Percentiles rank a stretch among this genome's conserved stretches.
phyloP scores from a whole-genome alignment of 2,329 filamentous ascomycete genomes.

The Aspergillus sp. region DNA sequence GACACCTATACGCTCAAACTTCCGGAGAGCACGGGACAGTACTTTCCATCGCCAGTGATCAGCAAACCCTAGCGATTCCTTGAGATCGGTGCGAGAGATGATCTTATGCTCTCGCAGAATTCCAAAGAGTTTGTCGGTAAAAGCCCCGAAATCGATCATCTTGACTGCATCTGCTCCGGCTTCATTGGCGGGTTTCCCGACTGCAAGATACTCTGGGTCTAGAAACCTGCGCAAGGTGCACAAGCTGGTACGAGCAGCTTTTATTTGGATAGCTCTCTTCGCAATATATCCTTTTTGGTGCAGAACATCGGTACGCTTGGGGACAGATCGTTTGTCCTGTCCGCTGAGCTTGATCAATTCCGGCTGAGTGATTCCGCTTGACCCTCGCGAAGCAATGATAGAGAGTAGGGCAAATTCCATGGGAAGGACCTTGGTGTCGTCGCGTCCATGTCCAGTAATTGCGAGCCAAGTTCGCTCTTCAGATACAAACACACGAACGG shows the following conservation, averaged over 20 bases:
- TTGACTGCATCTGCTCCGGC: slow-evolving; percentile 27
- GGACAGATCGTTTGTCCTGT: slow-evolving; percentile 69
- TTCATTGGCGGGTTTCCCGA: slow-evolving; percentile 20
- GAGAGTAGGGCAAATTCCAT: slow-evolving; percentile 63
- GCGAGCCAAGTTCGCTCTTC: slow-evolving; percentile 63
- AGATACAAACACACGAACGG: slow-evolving; percentile 54
- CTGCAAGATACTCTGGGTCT: slow-evolving; percentile 22
- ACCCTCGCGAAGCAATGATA: slow-evolving; percentile 61
- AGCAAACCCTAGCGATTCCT: slow-evolving; percentile 49
- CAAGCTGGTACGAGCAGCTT: slow-evolving; percentile 59
- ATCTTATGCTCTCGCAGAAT: slow-evolving; percentile 56
- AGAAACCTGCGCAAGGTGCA: slow-evolving; percentile 59
- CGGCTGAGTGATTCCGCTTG: slow-evolving; percentile 61
- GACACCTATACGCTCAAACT: slow-evolving; percentile 52
- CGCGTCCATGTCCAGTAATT: slow-evolving; percentile 63
- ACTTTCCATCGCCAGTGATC: slow-evolving; percentile 46
- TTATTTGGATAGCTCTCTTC: slow-evolving; percentile 56
- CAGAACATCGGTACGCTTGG: slow-evolving; percentile 62
- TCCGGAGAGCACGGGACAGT: slow-evolving; percentile 49
- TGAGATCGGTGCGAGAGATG: slow-evolving; percentile 58
- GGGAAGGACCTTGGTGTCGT: slow-evolving; percentile 57
- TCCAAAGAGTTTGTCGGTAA: slow-evolving; percentile 54
- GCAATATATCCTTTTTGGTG: slow-evolving; percentile 64
- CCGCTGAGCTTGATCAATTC: slow-evolving; percentile 59
- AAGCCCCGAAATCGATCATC: slow-evolving; percentile 54